These are phyloP conservation scores for Trichoderma afroharzianum DNA, from an alignment of 2,329 filamentous ascomycete species.

Conservation along the genomic window DNA sequence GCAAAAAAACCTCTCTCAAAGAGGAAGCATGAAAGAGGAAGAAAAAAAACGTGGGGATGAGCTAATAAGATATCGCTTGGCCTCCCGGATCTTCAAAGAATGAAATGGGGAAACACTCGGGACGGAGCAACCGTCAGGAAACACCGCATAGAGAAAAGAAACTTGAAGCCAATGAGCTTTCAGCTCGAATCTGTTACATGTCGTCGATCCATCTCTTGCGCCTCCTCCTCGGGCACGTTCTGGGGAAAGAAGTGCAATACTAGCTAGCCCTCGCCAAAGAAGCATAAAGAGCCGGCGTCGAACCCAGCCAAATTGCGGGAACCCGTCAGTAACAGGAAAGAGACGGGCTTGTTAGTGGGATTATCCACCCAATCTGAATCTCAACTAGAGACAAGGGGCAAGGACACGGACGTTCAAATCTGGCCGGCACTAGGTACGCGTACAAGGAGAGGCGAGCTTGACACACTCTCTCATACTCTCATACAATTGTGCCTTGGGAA, in stretches of 20 bases:
- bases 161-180: neutral
- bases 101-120: neutral
- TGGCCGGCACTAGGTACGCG: neutral
- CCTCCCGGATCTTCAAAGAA: conserved; percentile 3
- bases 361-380: neutral
- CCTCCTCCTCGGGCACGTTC: neutral
- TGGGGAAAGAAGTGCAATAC: neutral
- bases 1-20: conserved; percentile 1
- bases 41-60: conserved; percentile 18
- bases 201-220: conserved; percentile 2
- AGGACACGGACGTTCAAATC: neutral
- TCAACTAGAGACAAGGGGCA: conserved; percentile 1
- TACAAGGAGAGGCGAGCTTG: neutral
- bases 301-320: neutral
- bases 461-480: neutral
- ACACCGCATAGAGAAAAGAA: neutral
- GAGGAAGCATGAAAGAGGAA: conserved; percentile 20
- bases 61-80: neutral
- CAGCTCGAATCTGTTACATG: neutral
- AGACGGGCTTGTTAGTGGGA: neutral
- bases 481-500: neutral
- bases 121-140: neutral
- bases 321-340: neutral
- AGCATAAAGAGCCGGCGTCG: neutral
- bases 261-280: neutral